Evolutionary conservation across 2,329 filamentous ascomycete species (phyloP).

Genomic region (Rutstroemia sp.): DNA sequence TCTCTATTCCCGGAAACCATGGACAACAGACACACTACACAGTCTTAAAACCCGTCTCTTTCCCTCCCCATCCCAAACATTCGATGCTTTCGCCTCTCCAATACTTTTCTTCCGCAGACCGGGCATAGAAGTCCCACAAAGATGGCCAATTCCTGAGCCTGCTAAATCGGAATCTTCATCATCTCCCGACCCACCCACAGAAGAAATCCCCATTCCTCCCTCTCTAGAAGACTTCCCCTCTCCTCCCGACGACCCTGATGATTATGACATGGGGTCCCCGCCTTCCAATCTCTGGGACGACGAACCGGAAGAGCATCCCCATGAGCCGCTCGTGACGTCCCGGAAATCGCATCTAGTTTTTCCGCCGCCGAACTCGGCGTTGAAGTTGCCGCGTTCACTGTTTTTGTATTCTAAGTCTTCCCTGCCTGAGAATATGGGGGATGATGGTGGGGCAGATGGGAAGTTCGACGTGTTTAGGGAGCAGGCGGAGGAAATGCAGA

Average conservation of each 20-base stretch:
- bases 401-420: conserved; percentile 13
- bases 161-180: neutral
- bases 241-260: neutral
- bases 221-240: neutral
- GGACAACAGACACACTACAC: conserved; percentile 20
- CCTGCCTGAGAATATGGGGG: no score
- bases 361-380: conserved; percentile 16
- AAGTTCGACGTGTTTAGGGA: neutral
- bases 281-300: neutral
- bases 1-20: conserved; percentile 1
- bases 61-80: conserved; percentile 39
- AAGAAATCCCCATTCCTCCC: neutral
- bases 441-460: neutral
- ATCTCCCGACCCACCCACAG: neutral
- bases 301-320: neutral
- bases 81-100: conserved; percentile 54
- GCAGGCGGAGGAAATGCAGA: conserved; percentile 21
- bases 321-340: conserved; percentile 1
- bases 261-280: neutral
- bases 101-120: conserved; percentile 50
- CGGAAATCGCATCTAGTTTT: conserved; percentile 21
- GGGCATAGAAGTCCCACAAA: conserved; percentile 27
- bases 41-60: conserved; percentile 41
- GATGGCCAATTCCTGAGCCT: conserved; percentile 13
- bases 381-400: conserved; percentile 21